Conservation (phyloP, 352 stramenopile genomes). For the Hyaloperonospora brassicae region DNA sequence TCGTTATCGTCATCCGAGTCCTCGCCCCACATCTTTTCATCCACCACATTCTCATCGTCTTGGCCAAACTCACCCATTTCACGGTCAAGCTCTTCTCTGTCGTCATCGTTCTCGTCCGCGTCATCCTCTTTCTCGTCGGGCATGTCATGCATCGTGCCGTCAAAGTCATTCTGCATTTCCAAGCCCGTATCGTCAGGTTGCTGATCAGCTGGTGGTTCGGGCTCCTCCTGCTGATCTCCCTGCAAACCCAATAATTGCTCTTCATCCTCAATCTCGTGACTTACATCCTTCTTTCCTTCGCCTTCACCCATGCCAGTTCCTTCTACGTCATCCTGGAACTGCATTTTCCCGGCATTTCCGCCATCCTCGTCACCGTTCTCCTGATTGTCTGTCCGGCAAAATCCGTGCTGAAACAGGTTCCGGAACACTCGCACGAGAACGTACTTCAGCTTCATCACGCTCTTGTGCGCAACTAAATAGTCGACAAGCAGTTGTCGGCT, state of each 20-base stretch:
- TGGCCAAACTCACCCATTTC: slow-evolving; percentile 98
- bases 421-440: slow-evolving; percentile 94
- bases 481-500: slow-evolving; percentile 75
- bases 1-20: slow-evolving; percentile 89
- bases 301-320: slow-evolving; percentile 99
- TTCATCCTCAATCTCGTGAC: slow-evolving; percentile 99
- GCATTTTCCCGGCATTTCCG: slow-evolving; percentile 83
- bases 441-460: slow-evolving; percentile 92
- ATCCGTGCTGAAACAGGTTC: slow-evolving; percentile 93
- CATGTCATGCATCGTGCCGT: slow-evolving; percentile 98
- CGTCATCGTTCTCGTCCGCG: slow-evolving; percentile 77
- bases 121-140: slow-evolving; percentile 90
- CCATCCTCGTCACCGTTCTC: slow-evolving; percentile 86
- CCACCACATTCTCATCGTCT: slow-evolving; percentile 96
- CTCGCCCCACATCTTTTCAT: slow-evolving; percentile 98
- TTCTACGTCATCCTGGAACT: slow-evolving; percentile 97
- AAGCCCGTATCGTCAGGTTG: slow-evolving; percentile 94
- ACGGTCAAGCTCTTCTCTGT: slow-evolving; percentile 94
- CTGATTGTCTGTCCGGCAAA: slow-evolving; percentile 87
- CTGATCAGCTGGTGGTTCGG: slow-evolving; percentile 78
- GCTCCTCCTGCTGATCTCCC: slow-evolving; percentile 82
- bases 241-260: slow-evolving; percentile 99
- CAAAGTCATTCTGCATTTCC: slow-evolving; percentile 99
- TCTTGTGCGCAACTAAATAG: slow-evolving; percentile 81
- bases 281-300: slow-evolving; percentile 98